phyloP scores from a whole-genome alignment of 257 asterid species.

The Datura wrightii region DNA sequence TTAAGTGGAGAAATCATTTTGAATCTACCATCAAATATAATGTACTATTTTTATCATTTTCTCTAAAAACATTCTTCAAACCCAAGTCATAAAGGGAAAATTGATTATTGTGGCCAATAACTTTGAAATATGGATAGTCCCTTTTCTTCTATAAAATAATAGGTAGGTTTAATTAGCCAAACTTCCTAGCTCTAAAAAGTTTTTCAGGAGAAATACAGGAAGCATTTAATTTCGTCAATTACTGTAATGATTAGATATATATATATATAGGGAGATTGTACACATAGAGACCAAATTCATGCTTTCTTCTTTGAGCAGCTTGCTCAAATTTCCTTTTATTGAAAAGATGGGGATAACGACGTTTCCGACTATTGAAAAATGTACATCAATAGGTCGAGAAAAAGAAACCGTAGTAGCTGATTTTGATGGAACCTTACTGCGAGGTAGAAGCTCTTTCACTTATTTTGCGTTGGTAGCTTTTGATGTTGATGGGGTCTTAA shows the following conservation, averaged over 20 bases:
- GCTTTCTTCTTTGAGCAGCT: neutral
- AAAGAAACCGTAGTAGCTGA: conserved; percentile 38
- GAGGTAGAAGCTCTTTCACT: conserved; percentile 34
- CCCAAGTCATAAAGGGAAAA: neutral
- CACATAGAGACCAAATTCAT: neutral
- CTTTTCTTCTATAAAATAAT: neutral
- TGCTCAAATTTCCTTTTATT: neutral
- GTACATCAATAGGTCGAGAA: conserved; percentile 33
- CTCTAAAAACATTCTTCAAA: neutral
- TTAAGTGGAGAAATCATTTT: too few relatives aligned
- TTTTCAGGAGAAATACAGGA: neutral
- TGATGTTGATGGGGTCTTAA: conserved; percentile 43
- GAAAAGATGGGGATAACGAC: neutral
- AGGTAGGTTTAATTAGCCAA: neutral
- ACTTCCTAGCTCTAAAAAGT: neutral
- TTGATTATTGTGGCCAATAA: neutral
- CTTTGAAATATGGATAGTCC: neutral
- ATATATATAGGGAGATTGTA: neutral
- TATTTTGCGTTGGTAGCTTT: conserved; percentile 46
- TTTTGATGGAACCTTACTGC: conserved; percentile 40
- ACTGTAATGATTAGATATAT: neutral
- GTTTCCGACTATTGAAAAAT: conserved; percentile 34
- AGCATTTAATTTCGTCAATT: neutral
- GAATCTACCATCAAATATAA: too few relatives aligned
- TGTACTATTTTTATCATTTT: too few relatives aligned